phyloP scores from a whole-genome alignment of 129 eudicot species.

The Pseudognaphalium luteoalbum region DNA sequence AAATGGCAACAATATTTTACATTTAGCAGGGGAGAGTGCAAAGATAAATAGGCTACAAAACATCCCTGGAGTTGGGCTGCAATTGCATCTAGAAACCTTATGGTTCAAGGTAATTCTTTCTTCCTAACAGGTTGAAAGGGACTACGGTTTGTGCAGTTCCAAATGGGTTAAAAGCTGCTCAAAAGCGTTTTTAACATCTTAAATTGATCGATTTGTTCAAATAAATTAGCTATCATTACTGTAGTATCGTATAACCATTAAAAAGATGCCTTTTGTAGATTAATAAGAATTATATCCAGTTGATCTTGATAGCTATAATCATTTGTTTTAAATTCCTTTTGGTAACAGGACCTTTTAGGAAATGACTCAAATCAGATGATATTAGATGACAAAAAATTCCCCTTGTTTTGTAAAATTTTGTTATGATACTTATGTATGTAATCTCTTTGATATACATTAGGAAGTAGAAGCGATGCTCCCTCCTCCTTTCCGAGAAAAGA shows the following conservation, averaged over 20 bases:
- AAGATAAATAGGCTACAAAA: conserved; percentile 24
- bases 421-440: background rate
- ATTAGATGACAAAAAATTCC: background rate
- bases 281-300: too few relatives aligned
- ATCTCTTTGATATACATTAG: background rate
- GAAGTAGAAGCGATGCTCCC: conserved; percentile 19
- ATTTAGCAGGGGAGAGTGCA: conserved; percentile 35
- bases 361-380: background rate
- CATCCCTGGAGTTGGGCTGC: conserved; percentile 41
- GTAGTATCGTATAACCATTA: too few relatives aligned
- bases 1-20: conserved; percentile 36
- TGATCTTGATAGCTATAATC: too few relatives aligned
- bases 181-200: too few relatives aligned
- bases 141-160: too few relatives aligned
- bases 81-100: conserved; percentile 33
- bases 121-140: too few relatives aligned
- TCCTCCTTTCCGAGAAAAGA: conserved; percentile 25
- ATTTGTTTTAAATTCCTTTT: background rate
- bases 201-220: too few relatives aligned
- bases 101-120: conserved; percentile 45
- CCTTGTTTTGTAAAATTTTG: background rate
- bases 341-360: background rate
- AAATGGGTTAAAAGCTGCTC: too few relatives aligned
- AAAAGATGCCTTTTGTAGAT: too few relatives aligned
- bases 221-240: too few relatives aligned